Evolutionary conservation across 2,329 filamentous ascomycete species (phyloP).

Genomic region (Trichoderma atroviride): DNA sequence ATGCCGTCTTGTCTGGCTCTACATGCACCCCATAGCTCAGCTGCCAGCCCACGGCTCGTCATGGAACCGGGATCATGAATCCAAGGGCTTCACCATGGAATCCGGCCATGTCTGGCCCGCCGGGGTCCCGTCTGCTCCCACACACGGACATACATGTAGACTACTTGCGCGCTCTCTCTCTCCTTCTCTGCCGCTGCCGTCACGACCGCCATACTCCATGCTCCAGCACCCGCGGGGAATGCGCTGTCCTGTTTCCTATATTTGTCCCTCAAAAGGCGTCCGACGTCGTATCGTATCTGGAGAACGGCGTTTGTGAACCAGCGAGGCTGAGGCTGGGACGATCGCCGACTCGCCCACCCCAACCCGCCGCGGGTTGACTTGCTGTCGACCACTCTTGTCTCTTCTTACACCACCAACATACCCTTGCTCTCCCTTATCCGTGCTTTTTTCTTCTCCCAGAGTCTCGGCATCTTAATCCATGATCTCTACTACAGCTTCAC

Average conservation of each 20-base stretch:
- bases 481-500: conserved; percentile 34
- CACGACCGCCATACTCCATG: conserved; percentile 11
- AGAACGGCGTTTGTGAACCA: conserved; percentile 2
- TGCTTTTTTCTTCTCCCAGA: conserved; percentile 31
- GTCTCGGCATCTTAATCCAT: conserved; percentile 40
- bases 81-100: conserved; percentile 20
- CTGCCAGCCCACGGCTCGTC: conserved; percentile 34
- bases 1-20: conserved; percentile 25
- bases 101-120: conserved; percentile 25
- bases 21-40: conserved; percentile 40
- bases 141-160: conserved; percentile 26
- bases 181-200: conserved; percentile 8
- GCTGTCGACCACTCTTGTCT: conserved; percentile 21
- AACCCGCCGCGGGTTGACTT: background rate
- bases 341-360: conserved; percentile 22
- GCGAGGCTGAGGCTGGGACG: conserved; percentile 25
- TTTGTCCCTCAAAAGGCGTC: conserved; percentile 11
- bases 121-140: conserved; percentile 20
- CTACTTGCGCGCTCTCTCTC: conserved; percentile 24
- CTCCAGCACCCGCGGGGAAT: conserved; percentile 21
- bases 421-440: conserved; percentile 26
- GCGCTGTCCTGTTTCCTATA: conserved; percentile 23
- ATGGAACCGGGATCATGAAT: conserved; percentile 27
- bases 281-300: conserved; percentile 12
- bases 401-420: conserved; percentile 31